Conservation (phyloP, 1,139 yeast species). For the Geotrichum klebahnii region DNA sequence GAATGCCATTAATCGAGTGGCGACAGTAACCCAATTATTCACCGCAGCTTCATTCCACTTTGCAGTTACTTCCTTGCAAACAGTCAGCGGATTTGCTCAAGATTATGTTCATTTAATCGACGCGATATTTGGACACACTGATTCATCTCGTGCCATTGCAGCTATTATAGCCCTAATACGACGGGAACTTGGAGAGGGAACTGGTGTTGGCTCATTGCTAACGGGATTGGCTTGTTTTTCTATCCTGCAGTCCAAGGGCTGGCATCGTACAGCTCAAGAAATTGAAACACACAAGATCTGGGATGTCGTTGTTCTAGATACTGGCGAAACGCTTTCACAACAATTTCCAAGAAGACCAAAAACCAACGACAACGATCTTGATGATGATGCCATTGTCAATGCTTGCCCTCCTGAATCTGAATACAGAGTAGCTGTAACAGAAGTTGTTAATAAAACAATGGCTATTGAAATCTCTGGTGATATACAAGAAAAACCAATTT, state of each 20-base stretch:
- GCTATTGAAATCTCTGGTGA: slow-evolving; percentile 28
- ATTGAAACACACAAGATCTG: slow-evolving; percentile 34
- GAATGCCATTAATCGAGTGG: slow-evolving; percentile 29
- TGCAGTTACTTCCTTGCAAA: slow-evolving; percentile 30
- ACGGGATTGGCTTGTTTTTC: slow-evolving; percentile 35
- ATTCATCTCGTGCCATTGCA: slow-evolving; percentile 36
- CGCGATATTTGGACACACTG: slow-evolving; percentile 38
- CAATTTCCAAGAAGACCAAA: slow-evolving; percentile 29
- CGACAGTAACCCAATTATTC: slow-evolving; percentile 35
- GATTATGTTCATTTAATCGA: slow-evolving; percentile 37
- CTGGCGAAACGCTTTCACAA: slow-evolving; percentile 35
- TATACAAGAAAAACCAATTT: slow-evolving; percentile 19
- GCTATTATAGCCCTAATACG: slow-evolving; percentile 32
- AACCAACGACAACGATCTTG: slow-evolving; percentile 20
- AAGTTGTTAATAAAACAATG: slow-evolving; percentile 25
- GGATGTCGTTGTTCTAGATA: slow-evolving; percentile 38
- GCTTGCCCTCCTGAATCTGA: slow-evolving; percentile 31
- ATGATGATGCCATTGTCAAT: slow-evolving; percentile 29
- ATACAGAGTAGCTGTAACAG: slow-evolving; percentile 29
- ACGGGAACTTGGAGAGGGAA: slow-evolving; percentile 33
- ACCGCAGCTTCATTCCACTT: slow-evolving; percentile 36
- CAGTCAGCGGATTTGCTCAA: slow-evolving; percentile 32
- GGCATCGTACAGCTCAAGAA: slow-evolving; percentile 30
- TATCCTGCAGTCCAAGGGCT: slow-evolving; percentile 34
- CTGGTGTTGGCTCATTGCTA: slow-evolving; percentile 33